These are phyloP conservation scores for Thelonectria discophora DNA, from an alignment of 2,329 filamentous ascomycete species.

Conservation along the genomic window DNA sequence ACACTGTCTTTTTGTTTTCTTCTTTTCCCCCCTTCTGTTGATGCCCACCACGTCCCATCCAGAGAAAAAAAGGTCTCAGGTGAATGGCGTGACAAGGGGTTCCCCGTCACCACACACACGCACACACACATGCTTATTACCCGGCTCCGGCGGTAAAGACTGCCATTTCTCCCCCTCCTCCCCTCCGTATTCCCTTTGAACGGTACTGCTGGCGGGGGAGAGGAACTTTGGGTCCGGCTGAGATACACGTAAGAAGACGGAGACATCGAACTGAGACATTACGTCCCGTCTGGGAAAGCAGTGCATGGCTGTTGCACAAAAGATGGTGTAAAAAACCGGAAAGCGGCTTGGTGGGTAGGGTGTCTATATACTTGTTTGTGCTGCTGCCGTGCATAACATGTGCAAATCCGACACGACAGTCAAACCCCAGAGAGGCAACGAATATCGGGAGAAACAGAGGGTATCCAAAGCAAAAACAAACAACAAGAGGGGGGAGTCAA, in stretches of 20 bases:
- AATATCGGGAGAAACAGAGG: background rate
- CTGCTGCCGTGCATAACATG: too few species aligned
- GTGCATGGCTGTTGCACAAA: too few species aligned
- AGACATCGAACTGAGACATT: too few species aligned
- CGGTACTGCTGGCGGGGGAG: background rate
- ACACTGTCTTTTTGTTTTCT: too few species aligned
- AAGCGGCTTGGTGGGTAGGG: too few species aligned
- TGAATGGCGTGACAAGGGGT: background rate
- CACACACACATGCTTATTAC: background rate
- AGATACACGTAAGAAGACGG: background rate
- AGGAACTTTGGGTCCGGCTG: background rate
- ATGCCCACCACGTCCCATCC: background rate
- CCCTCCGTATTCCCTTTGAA: background rate
- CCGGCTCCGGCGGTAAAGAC: background rate
- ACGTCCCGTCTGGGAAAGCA: too few species aligned
- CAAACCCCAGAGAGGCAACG: background rate
- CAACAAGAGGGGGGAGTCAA: slow-evolving; percentile 4
- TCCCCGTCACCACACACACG: too few species aligned
- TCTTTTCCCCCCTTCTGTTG: background rate
- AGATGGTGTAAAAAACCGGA: too few species aligned
- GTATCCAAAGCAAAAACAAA: slow-evolving; percentile 9
- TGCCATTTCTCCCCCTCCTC: background rate
- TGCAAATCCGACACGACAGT: too few species aligned
- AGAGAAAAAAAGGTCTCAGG: background rate
- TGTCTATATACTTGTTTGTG: too few species aligned